Conservation (phyloP, 1,284 basidiomycete genomes). For the Entoloma clypeatum region DNA sequence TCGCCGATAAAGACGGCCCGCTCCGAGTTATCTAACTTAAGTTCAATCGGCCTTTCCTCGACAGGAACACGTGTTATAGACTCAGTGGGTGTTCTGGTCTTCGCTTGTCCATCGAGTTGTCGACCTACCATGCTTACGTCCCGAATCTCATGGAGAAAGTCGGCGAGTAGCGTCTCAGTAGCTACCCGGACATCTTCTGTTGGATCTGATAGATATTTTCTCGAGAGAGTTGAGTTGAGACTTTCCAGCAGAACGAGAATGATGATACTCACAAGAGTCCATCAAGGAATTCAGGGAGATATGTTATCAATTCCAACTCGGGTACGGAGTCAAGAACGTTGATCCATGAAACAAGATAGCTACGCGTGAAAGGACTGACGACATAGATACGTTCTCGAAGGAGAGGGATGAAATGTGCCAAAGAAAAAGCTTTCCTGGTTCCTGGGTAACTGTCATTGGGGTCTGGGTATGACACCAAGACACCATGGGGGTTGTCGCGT, state of each 20-base stretch:
- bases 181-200: conserved; percentile 92
- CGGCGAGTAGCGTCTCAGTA: conserved; percentile 88
- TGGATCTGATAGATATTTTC: conserved; percentile 94
- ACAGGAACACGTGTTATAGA: conserved; percentile 38
- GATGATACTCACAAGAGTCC: conserved; percentile 86
- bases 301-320: conserved; percentile 91
- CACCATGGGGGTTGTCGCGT: conserved; percentile 48
- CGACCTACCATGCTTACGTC: conserved; percentile 75
- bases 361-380: conserved; percentile 92
- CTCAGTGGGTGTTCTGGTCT: conserved; percentile 41
- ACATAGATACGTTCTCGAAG: conserved; percentile 93
- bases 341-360: conserved; percentile 96
- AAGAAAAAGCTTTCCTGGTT: conserved; percentile 84
- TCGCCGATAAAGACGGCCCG: conserved; percentile 52
- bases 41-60: conserved; percentile 47
- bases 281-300: conserved; percentile 93
- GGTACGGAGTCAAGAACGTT: conserved; percentile 95
- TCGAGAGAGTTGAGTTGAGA: conserved; percentile 28
- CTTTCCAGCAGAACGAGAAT: conserved; percentile 5
- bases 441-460: conserved; percentile 42
- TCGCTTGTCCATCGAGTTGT: conserved; percentile 52
- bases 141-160: conserved; percentile 91
- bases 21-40: conserved; percentile 47
- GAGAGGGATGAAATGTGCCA: conserved; percentile 93
- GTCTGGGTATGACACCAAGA: conserved; percentile 63